These are phyloP conservation scores for Trebouxia sp. DNA, from an alignment of 139 green algal species.

Conservation along the genomic window DNA sequence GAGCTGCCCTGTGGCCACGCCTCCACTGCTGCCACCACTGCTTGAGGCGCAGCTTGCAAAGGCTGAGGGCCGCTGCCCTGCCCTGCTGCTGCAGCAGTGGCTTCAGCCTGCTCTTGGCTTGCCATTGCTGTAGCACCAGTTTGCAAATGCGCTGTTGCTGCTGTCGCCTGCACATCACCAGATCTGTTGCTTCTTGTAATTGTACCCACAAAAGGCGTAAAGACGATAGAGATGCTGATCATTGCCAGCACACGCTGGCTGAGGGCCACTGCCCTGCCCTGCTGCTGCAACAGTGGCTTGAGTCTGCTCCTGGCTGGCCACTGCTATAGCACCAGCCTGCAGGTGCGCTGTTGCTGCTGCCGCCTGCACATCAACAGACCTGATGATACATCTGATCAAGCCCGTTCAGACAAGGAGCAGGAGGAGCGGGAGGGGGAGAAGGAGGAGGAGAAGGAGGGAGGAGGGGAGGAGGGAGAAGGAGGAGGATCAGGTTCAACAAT, in stretches of 20 bases:
- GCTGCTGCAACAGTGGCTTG: background rate
- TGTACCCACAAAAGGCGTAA: no score
- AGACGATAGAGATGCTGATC: no score
- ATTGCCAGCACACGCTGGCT: no score
- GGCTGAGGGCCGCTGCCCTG: background rate
- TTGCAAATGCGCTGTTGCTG: background rate
- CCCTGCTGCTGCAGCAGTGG: background rate
- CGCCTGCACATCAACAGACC: background rate
- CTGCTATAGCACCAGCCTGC: background rate
- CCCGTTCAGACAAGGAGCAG: no score
- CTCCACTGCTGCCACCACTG: slow-evolving; percentile 13
- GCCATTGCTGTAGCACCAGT: background rate
- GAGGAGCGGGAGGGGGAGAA: no score
- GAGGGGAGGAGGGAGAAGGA: no score
- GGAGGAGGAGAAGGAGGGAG: no score
- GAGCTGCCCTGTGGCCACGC: background rate
- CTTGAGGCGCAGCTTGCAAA: background rate
- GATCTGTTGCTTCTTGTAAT: background rate
- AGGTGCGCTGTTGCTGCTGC: background rate
- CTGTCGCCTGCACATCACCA: background rate
- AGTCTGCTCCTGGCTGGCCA: background rate
- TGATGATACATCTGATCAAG: background rate
- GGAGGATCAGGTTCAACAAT: no score
- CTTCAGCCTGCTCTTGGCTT: background rate
- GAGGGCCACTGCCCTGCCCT: background rate